A percentile compares a stretch with the other conserved stretches of the same genome.
Conservation (phyloP, 1,139 yeast species). For the Scheffersomyces titani region DNA sequence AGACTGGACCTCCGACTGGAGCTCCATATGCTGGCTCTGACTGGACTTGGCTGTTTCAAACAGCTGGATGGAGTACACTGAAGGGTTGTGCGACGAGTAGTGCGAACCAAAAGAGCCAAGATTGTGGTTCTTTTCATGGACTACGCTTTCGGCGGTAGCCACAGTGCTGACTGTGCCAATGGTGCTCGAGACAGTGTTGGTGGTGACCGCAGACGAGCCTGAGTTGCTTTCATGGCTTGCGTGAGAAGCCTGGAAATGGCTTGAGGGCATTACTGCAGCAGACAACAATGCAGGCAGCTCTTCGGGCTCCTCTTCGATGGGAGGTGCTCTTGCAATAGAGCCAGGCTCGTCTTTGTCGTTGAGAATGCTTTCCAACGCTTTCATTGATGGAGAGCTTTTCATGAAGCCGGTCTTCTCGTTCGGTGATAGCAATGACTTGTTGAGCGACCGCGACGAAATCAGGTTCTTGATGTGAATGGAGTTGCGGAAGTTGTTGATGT, state of each 20-base stretch:
- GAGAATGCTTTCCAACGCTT: constrained; percentile 51
- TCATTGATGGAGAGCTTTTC: constrained; percentile 55
- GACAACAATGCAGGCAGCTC: background rate
- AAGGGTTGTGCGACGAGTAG: constrained; percentile 7
- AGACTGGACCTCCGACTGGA: background rate
- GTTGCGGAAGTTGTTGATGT: constrained; percentile 47
- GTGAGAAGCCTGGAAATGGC: background rate
- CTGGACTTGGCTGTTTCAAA: constrained; percentile 31
- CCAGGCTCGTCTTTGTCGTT: constrained; percentile 22
- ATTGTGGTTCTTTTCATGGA: background rate
- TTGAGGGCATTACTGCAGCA: background rate
- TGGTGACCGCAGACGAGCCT: background rate
- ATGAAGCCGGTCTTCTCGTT: constrained; percentile 42
- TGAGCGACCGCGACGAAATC: constrained; percentile 30
- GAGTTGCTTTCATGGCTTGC: background rate
- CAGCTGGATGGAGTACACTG: constrained; percentile 26
- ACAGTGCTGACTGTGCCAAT: background rate
- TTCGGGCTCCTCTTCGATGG: constrained; percentile 15
- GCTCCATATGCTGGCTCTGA: constrained; percentile 9
- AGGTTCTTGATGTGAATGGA: constrained; percentile 52
- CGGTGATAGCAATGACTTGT: constrained; percentile 13
- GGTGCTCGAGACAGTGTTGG: constrained; percentile 1
- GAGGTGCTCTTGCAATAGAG: constrained; percentile 1
- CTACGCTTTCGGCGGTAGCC: background rate
- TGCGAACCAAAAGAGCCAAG: background rate